Conservation (phyloP, 2,329 filamentous ascomycete species). For the Penicillium sp. region DNA sequence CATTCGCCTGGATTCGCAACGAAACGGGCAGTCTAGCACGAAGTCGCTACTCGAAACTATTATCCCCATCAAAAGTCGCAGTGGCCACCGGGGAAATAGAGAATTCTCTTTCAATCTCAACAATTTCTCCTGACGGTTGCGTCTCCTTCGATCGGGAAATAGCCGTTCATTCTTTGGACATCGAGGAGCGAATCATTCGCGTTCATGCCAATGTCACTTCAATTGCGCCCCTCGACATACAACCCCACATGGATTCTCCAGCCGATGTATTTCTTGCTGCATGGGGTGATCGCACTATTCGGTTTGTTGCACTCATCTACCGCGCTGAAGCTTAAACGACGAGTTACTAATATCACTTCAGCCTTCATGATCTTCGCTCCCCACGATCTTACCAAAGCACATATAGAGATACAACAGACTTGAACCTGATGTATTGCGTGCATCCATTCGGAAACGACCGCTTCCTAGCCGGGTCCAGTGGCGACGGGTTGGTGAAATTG, state of each 20-base stretch:
- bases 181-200: conserved; percentile 26
- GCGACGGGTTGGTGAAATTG: conserved; percentile 63
- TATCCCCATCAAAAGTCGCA: conserved; percentile 56
- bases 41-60: conserved; percentile 58
- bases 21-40: conserved; percentile 26
- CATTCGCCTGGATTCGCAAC: conserved; percentile 38
- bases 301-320: conserved; percentile 29
- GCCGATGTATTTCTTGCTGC: conserved; percentile 63
- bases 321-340: too few relatives aligned
- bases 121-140: conserved; percentile 53
- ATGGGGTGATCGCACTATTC: conserved; percentile 61
- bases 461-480: conserved; percentile 61
- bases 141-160: conserved; percentile 41
- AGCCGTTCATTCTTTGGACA: conserved; percentile 43
- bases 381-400: conserved; percentile 51
- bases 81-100: conserved; percentile 53
- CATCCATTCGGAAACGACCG: conserved; percentile 60
- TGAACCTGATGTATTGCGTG: conserved; percentile 63
- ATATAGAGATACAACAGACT: conserved; percentile 61
- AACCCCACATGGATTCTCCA: conserved; percentile 28
- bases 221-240: conserved; percentile 41
- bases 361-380: conserved; percentile 66
- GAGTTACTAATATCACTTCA: conserved; percentile 17
- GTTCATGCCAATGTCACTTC: conserved; percentile 37
- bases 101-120: conserved; percentile 55